Evolutionary conservation across 768 basidiomycete species (phyloP), one percentile per base, ranked within the genome.

Genomic region (Rhodosporidiobolus odoratus): DNA sequence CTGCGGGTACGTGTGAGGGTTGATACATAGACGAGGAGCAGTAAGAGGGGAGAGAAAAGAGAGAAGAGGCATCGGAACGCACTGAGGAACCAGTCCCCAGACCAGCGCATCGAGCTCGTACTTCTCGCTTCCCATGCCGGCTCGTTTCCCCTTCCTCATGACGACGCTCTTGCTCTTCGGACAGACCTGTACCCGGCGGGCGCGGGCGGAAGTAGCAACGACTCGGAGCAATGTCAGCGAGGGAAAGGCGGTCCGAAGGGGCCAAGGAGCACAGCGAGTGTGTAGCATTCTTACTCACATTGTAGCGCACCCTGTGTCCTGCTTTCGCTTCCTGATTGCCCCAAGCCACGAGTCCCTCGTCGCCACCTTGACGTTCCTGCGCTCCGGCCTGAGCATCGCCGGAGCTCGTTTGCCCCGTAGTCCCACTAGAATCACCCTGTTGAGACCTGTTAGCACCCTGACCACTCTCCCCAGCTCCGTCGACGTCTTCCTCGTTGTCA

Each of bases 1-100:
- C 89, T 87, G 1, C 9, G 48, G 8, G 90, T 45, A 91, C 3
- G 92, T 85, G 1, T 94, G 82, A 12, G 15, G 19, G 7, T 13
- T 16, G 53, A n/a, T 53, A 4, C n/a, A 17, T 4, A 3, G 54
- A 34, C n/a, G 56, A 57, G 34, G 50, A 30, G n/a, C n/a, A 23
- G 38, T 15, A 4, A 40, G 41, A 6, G 30, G 25, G 56, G 4
- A 1, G 5, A 6, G 16, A 6, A 16, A 27, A 27, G 21, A 41
- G 30, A 16, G 41, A 16, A 32, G 52, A 3, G 27, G 30, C 25
- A 0, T 23, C 2, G 41, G 60, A 34, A 41, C 64, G 43, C 32
- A 65, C 64, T 38, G 34, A 19, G 58, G 59, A 13, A 65, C 9
- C 23, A 65, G 48, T 0, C 60, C 69, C 61, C 60, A 66, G 17